phyloP scores from a whole-genome alignment of 2,329 filamentous ascomycete genomes.

The Penicillium sp. region DNA sequence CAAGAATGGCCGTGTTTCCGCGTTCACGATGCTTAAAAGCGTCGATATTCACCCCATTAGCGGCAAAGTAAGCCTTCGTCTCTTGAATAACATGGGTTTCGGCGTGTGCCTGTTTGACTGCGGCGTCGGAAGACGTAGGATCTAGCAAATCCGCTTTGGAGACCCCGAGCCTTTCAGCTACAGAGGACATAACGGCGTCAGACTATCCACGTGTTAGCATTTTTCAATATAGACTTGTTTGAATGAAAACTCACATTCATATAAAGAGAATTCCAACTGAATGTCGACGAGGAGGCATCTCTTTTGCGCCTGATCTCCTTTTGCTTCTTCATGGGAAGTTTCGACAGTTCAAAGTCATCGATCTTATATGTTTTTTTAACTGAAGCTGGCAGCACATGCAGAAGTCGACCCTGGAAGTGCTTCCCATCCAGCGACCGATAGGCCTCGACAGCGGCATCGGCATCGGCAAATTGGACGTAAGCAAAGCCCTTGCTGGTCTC shows the following conservation, averaged over 20 bases:
- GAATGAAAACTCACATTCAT: slow-evolving; percentile 66
- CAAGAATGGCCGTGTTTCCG: slow-evolving; percentile 78
- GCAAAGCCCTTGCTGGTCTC: slow-evolving; percentile 84
- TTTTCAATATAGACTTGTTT: neutral
- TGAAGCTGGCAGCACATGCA: slow-evolving; percentile 82
- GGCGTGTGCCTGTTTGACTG: slow-evolving; percentile 91
- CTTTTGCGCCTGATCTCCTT: slow-evolving; percentile 80
- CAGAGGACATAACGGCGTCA: slow-evolving; percentile 85
- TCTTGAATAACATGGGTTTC: slow-evolving; percentile 96
- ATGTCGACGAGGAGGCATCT: slow-evolving; percentile 68
- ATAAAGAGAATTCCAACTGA: slow-evolving; percentile 99
- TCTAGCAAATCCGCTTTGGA: slow-evolving; percentile 88
- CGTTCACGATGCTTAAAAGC: slow-evolving; percentile 80
- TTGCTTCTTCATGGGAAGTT: slow-evolving; percentile 90
- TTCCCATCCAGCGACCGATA: slow-evolving; percentile 74
- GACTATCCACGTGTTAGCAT: slow-evolving; percentile 35
- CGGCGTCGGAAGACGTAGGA: slow-evolving; percentile 90
- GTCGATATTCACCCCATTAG: slow-evolving; percentile 84
- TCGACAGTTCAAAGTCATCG: slow-evolving; percentile 83
- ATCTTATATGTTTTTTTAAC: slow-evolving; percentile 75
- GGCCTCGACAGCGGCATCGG: slow-evolving; percentile 68
- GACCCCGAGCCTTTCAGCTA: slow-evolving; percentile 79
- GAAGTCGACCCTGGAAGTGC: slow-evolving; percentile 83
- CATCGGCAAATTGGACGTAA: slow-evolving; percentile 70
- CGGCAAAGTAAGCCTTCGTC: slow-evolving; percentile 82